Percentiles rank a stretch among this genome's conserved stretches.
Evolutionary conservation across 371 early-diverging fungal species (phyloP).

Genomic region (Modicella reniformis): DNA sequence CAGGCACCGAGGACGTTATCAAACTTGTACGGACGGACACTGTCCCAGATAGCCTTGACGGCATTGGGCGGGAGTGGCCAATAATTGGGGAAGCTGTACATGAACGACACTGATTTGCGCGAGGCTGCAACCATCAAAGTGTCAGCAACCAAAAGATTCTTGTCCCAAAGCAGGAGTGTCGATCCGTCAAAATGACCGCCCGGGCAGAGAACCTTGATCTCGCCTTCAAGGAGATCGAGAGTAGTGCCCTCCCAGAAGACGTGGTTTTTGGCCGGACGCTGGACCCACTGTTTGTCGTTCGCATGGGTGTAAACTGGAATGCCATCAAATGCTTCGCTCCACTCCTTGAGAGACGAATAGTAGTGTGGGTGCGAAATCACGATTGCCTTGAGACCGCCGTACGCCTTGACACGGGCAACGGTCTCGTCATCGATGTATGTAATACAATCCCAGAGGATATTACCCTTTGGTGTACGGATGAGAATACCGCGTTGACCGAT

Average conservation of each 20-base stretch:
- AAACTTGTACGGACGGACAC: constrained; percentile 36
- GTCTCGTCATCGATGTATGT: constrained; percentile 45
- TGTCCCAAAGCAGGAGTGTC: constrained; percentile 40
- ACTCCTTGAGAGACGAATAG: constrained; percentile 41
- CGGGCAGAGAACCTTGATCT: constrained; percentile 39
- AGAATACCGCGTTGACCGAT: constrained; percentile 52
- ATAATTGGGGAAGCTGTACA: constrained; percentile 52
- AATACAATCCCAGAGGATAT: constrained; percentile 50
- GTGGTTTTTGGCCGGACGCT: constrained; percentile 34
- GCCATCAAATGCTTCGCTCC: constrained; percentile 44
- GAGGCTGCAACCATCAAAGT: constrained; percentile 50
- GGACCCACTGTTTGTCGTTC: constrained; percentile 46
- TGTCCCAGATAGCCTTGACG: constrained; percentile 38
- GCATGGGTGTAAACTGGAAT: constrained; percentile 41
- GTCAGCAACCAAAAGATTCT: constrained; percentile 41
- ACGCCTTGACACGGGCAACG: constrained; percentile 27
- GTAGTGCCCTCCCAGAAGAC: constrained; percentile 44
- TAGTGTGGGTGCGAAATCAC: constrained; percentile 53
- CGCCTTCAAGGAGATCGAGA: constrained; percentile 40
- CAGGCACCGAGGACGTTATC: constrained; percentile 39
- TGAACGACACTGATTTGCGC: constrained; percentile 48
- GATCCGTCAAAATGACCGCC: constrained; percentile 52
- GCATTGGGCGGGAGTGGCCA: constrained; percentile 34
- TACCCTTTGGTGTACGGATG: constrained; percentile 32
- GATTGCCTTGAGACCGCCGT: constrained; percentile 45